A percentile compares a stretch with the other conserved stretches of the same genome.
These are phyloP conservation scores for Myriosclerotinia curreyana DNA, from an alignment of 2,329 filamentous ascomycete species.

Conservation along the genomic window DNA sequence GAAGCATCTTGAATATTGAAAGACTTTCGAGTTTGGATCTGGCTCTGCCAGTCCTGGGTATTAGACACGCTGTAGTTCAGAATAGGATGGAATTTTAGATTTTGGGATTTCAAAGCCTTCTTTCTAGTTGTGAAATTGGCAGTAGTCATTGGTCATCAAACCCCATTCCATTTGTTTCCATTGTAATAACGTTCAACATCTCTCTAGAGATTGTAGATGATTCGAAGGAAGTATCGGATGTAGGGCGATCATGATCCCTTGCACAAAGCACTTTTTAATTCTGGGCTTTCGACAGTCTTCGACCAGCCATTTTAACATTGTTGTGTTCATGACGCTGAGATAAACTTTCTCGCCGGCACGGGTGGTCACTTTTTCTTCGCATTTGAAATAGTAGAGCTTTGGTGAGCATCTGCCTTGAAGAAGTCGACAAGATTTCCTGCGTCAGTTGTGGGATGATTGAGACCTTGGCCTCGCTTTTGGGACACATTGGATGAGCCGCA, in stretches of 20 bases:
- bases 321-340: constrained; percentile 44
- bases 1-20: background rate
- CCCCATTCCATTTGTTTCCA: background rate
- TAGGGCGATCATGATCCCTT: background rate
- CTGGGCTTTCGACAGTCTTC: constrained; percentile 37
- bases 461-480: constrained; percentile 49
- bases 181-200: background rate
- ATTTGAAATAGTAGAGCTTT: constrained; percentile 41
- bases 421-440: constrained; percentile 41
- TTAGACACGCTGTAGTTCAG: no score
- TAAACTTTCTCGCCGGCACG: constrained; percentile 46
- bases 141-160: background rate
- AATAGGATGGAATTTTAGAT: background rate
- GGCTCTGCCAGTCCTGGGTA: no score
- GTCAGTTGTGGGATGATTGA: constrained; percentile 49
- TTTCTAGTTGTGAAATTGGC: no score
- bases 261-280: constrained; percentile 27
- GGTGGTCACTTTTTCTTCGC: constrained; percentile 48
- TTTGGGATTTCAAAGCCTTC: background rate
- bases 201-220: background rate
- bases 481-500: constrained; percentile 37
- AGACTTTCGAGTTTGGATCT: no score
- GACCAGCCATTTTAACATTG: constrained; percentile 48
- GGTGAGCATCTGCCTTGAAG: constrained; percentile 26
- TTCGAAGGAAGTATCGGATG: background rate